Evolutionary conservation across 108 stramenopile species (phyloP).

Genomic region (Cafeteria roenbergensis): DNA sequence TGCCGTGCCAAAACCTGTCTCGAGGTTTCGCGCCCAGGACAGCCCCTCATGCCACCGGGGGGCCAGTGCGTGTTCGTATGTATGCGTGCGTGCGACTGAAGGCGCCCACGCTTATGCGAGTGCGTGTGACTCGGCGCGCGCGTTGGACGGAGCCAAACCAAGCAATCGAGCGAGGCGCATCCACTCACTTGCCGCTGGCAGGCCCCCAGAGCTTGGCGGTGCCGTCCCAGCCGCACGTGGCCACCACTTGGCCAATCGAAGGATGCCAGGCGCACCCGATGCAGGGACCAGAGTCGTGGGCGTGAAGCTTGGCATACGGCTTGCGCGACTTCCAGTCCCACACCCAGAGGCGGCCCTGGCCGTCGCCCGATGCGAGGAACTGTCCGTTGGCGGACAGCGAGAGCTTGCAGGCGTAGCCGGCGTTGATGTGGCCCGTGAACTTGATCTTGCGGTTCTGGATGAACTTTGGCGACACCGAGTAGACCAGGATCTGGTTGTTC

Average conservation of each 20-base stretch:
- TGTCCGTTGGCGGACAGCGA: slow-evolving; percentile 78
- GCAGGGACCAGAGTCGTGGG: slow-evolving; percentile 79
- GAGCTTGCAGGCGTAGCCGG: slow-evolving; percentile 89
- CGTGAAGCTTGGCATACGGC: slow-evolving; percentile 39
- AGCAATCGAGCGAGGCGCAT: too few relatives aligned
- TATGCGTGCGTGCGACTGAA: too few relatives aligned
- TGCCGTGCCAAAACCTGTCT: too few relatives aligned
- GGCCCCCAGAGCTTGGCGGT: slow-evolving; percentile 84
- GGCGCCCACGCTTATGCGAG: too few relatives aligned
- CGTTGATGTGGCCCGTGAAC: slow-evolving; percentile 81
- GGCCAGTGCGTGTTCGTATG: too few relatives aligned
- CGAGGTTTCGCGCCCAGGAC: too few relatives aligned
- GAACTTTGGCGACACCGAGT: slow-evolving; percentile 65
- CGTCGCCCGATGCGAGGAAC: slow-evolving; percentile 83
- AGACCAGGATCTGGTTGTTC: slow-evolving; percentile 86
- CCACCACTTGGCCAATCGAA: slow-evolving; percentile 69
- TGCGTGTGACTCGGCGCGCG: too few relatives aligned
- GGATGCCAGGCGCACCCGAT: slow-evolving; percentile 92
- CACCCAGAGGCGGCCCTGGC: slow-evolving; percentile 76
- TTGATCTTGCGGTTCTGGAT: slow-evolving; percentile 71
- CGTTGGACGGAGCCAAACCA: too few relatives aligned
- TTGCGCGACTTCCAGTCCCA: slow-evolving; percentile 80
- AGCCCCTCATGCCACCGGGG: too few relatives aligned
- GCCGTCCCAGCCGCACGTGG: slow-evolving; percentile 96
- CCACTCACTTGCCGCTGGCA: background rate